Conservation (phyloP, 495 filamentous ascomycete species). For the Penicillium daleae region DNA sequence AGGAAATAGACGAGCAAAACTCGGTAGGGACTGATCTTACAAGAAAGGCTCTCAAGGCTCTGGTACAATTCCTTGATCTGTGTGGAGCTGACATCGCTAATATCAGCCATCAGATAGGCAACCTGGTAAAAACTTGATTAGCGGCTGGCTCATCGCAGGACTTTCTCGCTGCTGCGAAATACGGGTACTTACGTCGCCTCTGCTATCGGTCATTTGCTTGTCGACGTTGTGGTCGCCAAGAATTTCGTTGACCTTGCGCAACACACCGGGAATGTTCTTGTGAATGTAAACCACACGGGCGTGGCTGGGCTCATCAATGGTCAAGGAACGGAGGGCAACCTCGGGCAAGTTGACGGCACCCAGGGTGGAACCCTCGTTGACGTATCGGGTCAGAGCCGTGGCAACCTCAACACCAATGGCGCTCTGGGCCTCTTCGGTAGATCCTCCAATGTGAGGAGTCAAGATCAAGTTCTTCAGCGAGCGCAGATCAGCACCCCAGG, state of each 20-base stretch:
- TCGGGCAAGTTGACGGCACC: constrained; percentile 97
- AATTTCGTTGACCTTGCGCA: constrained; percentile 91
- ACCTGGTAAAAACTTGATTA: constrained; percentile 52
- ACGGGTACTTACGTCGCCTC: constrained; percentile 70
- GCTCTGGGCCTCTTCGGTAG: constrained; percentile 96
- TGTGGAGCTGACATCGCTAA: constrained; percentile 76
- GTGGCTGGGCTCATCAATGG: constrained; percentile 83
- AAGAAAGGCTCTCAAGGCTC: constrained; percentile 76
- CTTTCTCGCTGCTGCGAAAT: not conserved
- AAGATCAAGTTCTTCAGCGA: constrained; percentile 90
- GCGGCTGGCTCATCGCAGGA: not conserved
- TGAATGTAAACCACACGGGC: constrained; percentile 94
- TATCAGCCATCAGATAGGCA: constrained; percentile 97
- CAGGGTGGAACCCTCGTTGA: constrained; percentile 86
- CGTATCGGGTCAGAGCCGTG: constrained; percentile 84
- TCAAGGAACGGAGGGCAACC: constrained; percentile 82
- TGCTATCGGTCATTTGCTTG: constrained; percentile 95
- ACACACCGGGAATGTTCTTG: constrained; percentile 90
- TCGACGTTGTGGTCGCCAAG: constrained; percentile 95
- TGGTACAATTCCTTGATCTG: constrained; percentile 87
- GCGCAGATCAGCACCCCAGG: constrained; percentile 85
- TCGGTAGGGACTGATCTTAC: constrained; percentile 54
- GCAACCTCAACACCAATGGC: constrained; percentile 95
- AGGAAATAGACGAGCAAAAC: constrained; percentile 8
- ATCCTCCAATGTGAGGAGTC: constrained; percentile 95